Evolutionary conservation across 306 rosid species (phyloP).

Genomic region (Cucumis cinereus): DNA sequence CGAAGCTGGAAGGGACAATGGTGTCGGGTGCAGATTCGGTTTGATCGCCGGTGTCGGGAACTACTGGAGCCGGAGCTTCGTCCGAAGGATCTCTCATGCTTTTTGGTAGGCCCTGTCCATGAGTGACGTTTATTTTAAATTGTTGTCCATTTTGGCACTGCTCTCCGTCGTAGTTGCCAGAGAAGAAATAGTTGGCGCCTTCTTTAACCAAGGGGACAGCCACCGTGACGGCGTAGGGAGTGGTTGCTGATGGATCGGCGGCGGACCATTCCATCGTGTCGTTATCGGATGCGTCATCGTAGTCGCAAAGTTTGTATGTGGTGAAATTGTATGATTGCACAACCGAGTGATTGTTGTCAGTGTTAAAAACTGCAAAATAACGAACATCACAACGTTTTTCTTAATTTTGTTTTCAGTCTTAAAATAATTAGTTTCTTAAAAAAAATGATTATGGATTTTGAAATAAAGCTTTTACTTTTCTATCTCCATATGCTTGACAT

Average conservation of each 20-base stretch:
- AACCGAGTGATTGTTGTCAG: constrained; percentile 65
- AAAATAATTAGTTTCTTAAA: too few relatives aligned
- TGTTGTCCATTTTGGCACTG: constrained; percentile 72
- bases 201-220: constrained; percentile 57
- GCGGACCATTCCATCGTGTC: constrained; percentile 63
- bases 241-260: constrained; percentile 40
- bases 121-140: constrained; percentile 43
- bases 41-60: constrained; percentile 42
- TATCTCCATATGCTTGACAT: too few relatives aligned
- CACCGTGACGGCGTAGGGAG: constrained; percentile 31
- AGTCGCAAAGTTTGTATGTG: constrained; percentile 62
- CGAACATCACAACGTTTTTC: neutral
- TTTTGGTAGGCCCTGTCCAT: constrained; percentile 72
- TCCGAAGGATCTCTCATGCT: constrained; percentile 17
- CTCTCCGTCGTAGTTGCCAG: constrained; percentile 79
- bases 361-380: constrained; percentile 56
- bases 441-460: too few relatives aligned
- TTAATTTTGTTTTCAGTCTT: neutral
- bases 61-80: constrained; percentile 45
- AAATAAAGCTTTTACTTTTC: too few relatives aligned
- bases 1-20: constrained; percentile 65
- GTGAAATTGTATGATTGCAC: constrained; percentile 62
- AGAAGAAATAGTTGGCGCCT: constrained; percentile 60
- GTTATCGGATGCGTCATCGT: constrained; percentile 43
- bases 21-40: constrained; percentile 60